These are phyloP conservation scores for Suillus subalutaceus DNA, from an alignment of 768 basidiomycete species.

Conservation along the genomic window DNA sequence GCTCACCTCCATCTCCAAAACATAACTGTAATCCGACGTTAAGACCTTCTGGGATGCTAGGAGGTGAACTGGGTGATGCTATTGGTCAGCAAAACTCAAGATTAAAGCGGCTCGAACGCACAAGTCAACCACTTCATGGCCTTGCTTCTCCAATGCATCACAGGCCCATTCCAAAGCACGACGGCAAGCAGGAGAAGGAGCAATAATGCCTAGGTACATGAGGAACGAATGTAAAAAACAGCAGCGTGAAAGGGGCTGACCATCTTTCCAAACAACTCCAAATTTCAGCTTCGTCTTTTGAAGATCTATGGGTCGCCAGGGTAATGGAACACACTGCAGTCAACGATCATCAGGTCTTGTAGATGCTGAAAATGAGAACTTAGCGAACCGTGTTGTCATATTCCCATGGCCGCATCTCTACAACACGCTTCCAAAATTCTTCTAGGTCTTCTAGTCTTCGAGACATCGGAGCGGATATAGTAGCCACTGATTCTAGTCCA, in stretches of 20 bases:
- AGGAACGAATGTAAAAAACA: not conserved
- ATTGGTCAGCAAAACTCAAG: not conserved
- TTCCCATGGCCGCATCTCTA: conserved; percentile 45
- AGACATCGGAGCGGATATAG: conserved; percentile 44
- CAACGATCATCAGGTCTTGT: not conserved
- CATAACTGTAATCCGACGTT: conserved; percentile 55
- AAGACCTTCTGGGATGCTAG: conserved; percentile 53
- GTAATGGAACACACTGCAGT: conserved; percentile 43
- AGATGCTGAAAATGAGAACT: not conserved
- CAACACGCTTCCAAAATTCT: conserved; percentile 45
- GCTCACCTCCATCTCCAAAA: conserved; percentile 58
- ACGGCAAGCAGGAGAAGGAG: conserved; percentile 43
- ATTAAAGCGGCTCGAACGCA: conserved; percentile 19
- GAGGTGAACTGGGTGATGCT: conserved; percentile 38
- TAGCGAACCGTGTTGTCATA: conserved; percentile 44
- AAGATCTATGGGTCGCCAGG: conserved; percentile 43
- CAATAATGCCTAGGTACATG: conserved; percentile 33
- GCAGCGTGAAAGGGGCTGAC: conserved; percentile 25
- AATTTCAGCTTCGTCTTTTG: conserved; percentile 38
- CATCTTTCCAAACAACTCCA: conserved; percentile 46
- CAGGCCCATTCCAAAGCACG: conserved; percentile 39
- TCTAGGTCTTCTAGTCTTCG: conserved; percentile 43
- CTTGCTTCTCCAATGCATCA: conserved; percentile 37
- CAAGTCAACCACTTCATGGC: conserved; percentile 46
- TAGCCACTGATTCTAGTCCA: conserved; percentile 42